A percentile compares a stretch with the other conserved stretches of the same genome.
Conservation (phyloP, 2,329 filamentous ascomycete genomes). For the Plectosphaerella sp. region DNA sequence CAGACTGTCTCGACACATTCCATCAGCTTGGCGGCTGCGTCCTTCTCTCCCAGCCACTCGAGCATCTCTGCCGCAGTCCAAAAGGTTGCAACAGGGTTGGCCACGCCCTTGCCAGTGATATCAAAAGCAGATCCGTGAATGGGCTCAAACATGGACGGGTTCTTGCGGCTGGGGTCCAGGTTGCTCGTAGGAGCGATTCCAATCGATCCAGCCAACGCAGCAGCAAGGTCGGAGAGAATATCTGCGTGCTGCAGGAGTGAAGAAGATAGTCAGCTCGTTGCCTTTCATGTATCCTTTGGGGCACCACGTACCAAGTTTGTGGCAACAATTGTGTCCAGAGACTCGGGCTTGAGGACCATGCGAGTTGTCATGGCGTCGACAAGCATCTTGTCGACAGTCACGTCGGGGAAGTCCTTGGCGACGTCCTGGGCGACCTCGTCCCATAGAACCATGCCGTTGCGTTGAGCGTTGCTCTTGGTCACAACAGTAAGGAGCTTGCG, state of each 20-base stretch:
- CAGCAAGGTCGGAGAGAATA: constrained; percentile 67
- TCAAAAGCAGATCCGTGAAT: constrained; percentile 57
- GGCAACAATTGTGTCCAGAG: constrained; percentile 59
- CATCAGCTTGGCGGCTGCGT: constrained; percentile 44
- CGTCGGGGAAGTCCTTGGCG: constrained; percentile 53
- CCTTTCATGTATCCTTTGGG: accelerated
- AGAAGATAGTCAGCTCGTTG: constrained; percentile 2
- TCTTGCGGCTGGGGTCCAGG: constrained; percentile 53
- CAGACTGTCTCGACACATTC: constrained; percentile 48
- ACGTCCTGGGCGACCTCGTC: constrained; percentile 56
- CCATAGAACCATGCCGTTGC: constrained; percentile 66
- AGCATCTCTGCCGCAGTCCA: constrained; percentile 58
- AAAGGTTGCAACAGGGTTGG: constrained; percentile 55
- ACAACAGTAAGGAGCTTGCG: constrained; percentile 58
- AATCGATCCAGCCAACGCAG: constrained; percentile 65
- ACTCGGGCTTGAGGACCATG: constrained; percentile 57
- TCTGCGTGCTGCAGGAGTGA: constrained; percentile 41
- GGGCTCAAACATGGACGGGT: constrained; percentile 57
- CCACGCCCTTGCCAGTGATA: constrained; percentile 51
- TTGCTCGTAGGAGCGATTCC: constrained; percentile 69
- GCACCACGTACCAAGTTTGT: constrained; percentile 43
- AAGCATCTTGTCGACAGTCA: constrained; percentile 60
- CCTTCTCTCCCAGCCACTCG: constrained; percentile 49
- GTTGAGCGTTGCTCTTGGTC: constrained; percentile 62
- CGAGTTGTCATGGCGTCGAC: constrained; percentile 63